Percentiles rank a stretch among this genome's conserved stretches.
Conservation (phyloP, 75 land plant genomes). For the Pinus taeda region DNA sequence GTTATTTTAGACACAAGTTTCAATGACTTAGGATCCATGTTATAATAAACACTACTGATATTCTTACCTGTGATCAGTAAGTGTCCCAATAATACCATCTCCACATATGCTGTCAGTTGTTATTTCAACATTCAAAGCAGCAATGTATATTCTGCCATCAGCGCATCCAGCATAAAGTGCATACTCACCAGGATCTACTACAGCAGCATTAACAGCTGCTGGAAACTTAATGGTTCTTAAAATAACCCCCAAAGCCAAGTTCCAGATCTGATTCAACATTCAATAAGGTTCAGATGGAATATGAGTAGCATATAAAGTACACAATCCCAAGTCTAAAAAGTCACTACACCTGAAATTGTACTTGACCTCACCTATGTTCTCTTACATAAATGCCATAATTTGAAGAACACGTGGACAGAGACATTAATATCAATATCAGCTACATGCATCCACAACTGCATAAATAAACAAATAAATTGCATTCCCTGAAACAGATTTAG, state of each 20-base stretch:
- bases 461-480: not conserved
- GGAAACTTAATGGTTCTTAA: slow-evolving; percentile 45
- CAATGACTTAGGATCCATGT: slow-evolving; percentile 23
- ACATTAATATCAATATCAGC: not conserved
- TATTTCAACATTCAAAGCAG: slow-evolving; percentile 39
- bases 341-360: not conserved
- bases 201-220: slow-evolving; percentile 33
- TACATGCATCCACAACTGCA: not conserved
- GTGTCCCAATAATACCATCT: slow-evolving; percentile 38
- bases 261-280: slow-evolving; percentile 45
- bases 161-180: slow-evolving; percentile 57
- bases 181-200: slow-evolving; percentile 46
- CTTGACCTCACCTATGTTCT: not conserved
- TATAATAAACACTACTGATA: slow-evolving; percentile 3
- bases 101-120: slow-evolving; percentile 26
- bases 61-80: slow-evolving; percentile 67
- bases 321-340: not conserved
- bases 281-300: slow-evolving; percentile 1
- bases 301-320: not conserved
- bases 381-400: not conserved
- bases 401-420: not conserved
- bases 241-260: slow-evolving; percentile 35
- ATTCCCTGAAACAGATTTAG: too few species aligned
- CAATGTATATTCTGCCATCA: slow-evolving; percentile 58
- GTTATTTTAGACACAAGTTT: not conserved